Conservation (phyloP, 129 eudicot species). For the Flaveria sonorensis region DNA sequence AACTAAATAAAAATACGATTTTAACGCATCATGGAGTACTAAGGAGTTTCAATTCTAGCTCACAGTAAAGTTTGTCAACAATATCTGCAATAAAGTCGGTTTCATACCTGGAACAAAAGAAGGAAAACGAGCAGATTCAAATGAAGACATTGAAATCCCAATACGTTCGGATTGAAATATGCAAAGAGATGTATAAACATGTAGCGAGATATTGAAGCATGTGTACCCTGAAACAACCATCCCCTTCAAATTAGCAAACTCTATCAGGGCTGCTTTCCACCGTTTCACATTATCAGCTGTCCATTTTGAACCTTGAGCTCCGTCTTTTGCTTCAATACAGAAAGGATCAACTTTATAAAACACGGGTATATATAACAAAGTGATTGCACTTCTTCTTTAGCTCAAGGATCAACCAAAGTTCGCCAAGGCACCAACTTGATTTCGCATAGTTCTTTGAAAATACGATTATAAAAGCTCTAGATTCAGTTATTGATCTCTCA, state of each 20-base stretch:
- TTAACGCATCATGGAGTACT: too few species aligned
- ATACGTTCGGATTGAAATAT: background rate
- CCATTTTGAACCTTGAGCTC: background rate
- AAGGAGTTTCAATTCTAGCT: background rate
- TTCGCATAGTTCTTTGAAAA: too few species aligned
- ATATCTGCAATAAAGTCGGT: constrained; percentile 4
- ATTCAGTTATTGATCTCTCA: too few species aligned
- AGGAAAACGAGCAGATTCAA: background rate
- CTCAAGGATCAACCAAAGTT: too few species aligned
- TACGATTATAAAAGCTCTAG: too few species aligned
- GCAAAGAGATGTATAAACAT: background rate
- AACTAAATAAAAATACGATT: too few species aligned
- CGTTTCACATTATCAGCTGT: background rate
- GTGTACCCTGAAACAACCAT: background rate
- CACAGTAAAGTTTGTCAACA: background rate
- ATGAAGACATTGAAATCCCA: background rate
- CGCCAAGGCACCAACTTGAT: too few species aligned
- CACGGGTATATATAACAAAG: too few species aligned
- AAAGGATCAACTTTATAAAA: background rate
- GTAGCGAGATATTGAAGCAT: too few species aligned
- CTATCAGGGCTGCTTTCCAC: constrained; percentile 3
- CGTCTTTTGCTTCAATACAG: background rate
- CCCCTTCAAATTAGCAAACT: background rate
- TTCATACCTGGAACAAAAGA: constrained; percentile 20
- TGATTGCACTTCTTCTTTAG: too few species aligned